Evolutionary conservation across 169 alveolate species (phyloP), one percentile per base, ranked within the genome.

Genomic region (Cryptosporidium parvum): DNA sequence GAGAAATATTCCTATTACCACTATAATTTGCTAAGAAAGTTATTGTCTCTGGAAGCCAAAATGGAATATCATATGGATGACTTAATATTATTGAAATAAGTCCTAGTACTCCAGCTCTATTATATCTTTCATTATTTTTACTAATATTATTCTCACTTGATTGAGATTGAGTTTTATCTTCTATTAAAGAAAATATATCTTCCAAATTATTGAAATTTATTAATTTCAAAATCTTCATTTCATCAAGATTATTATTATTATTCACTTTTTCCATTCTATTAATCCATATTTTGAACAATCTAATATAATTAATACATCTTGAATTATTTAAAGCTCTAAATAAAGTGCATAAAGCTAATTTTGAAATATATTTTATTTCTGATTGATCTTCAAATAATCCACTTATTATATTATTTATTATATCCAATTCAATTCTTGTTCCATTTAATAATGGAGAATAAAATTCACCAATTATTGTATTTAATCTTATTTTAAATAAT

Each of bases 1-100:
- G 92, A 21, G 80, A 62, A 58, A 85, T 62, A 8, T 51, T 92
- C 31, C 68, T 59, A 35, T 53, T 53, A 62, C 85, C 86, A 10
- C 93, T 85, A 68, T 85, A 73, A 31, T 51, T 86, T 6, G 95
- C 96, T 37, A 94, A 92, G 26, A 91, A 80, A 0, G 95, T 91
- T 65, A 94, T 68, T 53, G 94, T 91, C 37, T 92, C 86, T 0
- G 96, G 96, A 45, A 94, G 95, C 96, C 96, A 94, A 18, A 58
- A 69, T 4, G 96, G 96, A 23, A 93, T 91, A 68, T 85, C 91
- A 92, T 80, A 93, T 1, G 95, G 96, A 48, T 80, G 89, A 51
- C 89, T 80, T 10, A 80, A 29, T 23, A 80, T 65, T 23, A 48
- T 7, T 39, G 89, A 80, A 62, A 80, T 80, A 3, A 65, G 35